Base-by-base conservation (phyloP, 148 eudicot genomes). In the Camellia lanceoleosa region DNA sequence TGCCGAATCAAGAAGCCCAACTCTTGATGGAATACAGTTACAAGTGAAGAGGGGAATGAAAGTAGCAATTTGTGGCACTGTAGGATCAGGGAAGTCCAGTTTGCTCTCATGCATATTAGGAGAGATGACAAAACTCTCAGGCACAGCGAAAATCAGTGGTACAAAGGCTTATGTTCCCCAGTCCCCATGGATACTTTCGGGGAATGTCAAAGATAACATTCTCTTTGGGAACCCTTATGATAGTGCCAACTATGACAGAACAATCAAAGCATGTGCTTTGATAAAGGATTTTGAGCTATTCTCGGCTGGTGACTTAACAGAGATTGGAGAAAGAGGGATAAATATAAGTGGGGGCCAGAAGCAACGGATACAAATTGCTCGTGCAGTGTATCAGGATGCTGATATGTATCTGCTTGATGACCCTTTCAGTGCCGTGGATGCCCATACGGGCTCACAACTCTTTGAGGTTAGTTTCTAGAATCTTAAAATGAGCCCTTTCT, bases 271-370 rank as follows among this genome's bases (percentile, higher is more conserved):
- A 1, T 97, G 99, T 79, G 99, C 99, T 23, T 84, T 97, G 84
- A 58, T 68, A 65, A 94, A 97, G 86, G 99, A 97, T 85, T 94
- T 97, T 77, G 95, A 97, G 86, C 92, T 97, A 12, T 97, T 97
- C 71, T 80, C 90, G 55, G 88, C 88, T 63, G 99, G 98, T 1
- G 99, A 97, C 81, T 75, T 91, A 8, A 97, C 99, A 3, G 98
- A 97, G 80, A 97, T 97, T 13, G 99, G 99, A 42, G 99, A 97
- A 81, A 84, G 98, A 87, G 98, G 99, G 68, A 94, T 94, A 38
- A 97, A 94, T 73, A 97, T 97, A 98, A 97, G 99, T 16, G 99
- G 99, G 11, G 99, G 99, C 14, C 99, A 94, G 80, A 96, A 96
- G 86, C 99, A 96, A 82, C 88, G 99, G 82, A 96, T 96, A 80